phyloP scores from a whole-genome alignment of 2,329 filamentous ascomycete genomes.

The Penicillium sp. region DNA sequence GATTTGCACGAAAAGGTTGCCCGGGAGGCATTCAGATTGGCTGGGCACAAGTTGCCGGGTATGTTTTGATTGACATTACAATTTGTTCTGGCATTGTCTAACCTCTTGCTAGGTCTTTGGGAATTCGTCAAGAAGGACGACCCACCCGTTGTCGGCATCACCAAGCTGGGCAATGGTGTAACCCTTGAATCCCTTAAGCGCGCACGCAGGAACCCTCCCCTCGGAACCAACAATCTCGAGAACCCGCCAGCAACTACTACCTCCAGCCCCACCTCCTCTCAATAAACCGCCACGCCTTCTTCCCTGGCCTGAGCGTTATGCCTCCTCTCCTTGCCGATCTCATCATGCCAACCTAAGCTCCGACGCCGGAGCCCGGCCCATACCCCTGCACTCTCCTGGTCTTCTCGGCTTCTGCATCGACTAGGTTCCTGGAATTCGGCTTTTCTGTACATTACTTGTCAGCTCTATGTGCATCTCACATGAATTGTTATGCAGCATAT shows the following conservation, averaged over 20 bases:
- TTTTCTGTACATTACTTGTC: conserved; percentile 46
- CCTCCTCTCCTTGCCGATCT: conserved; percentile 13
- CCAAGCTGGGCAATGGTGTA: conserved; percentile 78
- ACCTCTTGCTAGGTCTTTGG: conserved; percentile 55
- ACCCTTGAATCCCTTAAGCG: conserved; percentile 82
- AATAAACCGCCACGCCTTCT: conserved; percentile 30
- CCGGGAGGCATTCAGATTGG: conserved; percentile 88
- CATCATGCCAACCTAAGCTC: conserved; percentile 44
- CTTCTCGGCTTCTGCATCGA: conserved; percentile 41
- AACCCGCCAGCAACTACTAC: conserved; percentile 36
- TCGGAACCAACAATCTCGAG: conserved; percentile 33
- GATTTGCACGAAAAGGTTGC: conserved; percentile 93
- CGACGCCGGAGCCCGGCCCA: conserved; percentile 57
- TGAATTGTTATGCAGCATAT: conserved; percentile 2
- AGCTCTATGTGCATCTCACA: conserved; percentile 31
- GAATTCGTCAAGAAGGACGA: conserved; percentile 95
- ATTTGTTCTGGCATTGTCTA: neutral
- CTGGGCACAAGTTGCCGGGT: conserved; percentile 94
- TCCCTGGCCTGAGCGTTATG: conserved; percentile 13
- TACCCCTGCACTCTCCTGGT: conserved; percentile 56
- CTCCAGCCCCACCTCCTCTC: conserved; percentile 37
- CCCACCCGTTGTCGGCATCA: conserved; percentile 85
- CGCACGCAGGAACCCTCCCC: conserved; percentile 67
- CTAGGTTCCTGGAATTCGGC: conserved; percentile 37
- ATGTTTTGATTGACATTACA: conserved; percentile 37